phyloP scores from a whole-genome alignment of 805 yeast genomes.

The Priceomyces melissophilus region DNA sequence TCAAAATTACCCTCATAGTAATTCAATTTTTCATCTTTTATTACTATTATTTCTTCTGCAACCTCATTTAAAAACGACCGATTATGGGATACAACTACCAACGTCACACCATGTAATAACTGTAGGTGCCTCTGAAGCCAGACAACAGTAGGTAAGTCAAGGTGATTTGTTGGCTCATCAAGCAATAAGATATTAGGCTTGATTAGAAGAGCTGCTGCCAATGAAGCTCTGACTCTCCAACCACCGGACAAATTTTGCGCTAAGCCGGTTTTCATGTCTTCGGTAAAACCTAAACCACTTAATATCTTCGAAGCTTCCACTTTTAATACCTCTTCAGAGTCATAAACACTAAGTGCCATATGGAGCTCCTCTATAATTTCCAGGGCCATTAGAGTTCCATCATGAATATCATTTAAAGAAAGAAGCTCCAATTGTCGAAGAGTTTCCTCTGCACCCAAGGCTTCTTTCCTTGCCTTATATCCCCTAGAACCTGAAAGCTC shows the following conservation, averaged over 20 bases:
- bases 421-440: too few relatives aligned
- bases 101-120: not conserved
- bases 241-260: conserved; percentile 93
- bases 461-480: too few relatives aligned
- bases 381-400: conserved; percentile 83
- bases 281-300: conserved; percentile 98
- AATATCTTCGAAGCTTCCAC: too few relatives aligned
- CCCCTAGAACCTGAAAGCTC: too few relatives aligned
- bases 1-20: conserved; percentile 2
- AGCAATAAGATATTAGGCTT: conserved; percentile 89
- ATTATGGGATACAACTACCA: conserved; percentile 2
- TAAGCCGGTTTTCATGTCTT: conserved; percentile 99
- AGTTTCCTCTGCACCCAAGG: too few relatives aligned
- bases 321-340: too few relatives aligned
- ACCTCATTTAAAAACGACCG: conserved; percentile 1
- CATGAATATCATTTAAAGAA: conserved; percentile 95
- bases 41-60: not conserved
- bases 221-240: conserved; percentile 98
- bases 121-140: conserved; percentile 20
- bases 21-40: not conserved
- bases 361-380: conserved; percentile 98
- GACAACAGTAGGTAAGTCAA: conserved; percentile 97
- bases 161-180: conserved; percentile 99
- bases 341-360: conserved; percentile 98
- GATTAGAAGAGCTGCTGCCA: conserved; percentile 92